A percentile compares a stretch with the other conserved stretches of the same genome.
Conservation (phyloP, 2,329 filamentous ascomycete species). For the Alternaria atra region DNA sequence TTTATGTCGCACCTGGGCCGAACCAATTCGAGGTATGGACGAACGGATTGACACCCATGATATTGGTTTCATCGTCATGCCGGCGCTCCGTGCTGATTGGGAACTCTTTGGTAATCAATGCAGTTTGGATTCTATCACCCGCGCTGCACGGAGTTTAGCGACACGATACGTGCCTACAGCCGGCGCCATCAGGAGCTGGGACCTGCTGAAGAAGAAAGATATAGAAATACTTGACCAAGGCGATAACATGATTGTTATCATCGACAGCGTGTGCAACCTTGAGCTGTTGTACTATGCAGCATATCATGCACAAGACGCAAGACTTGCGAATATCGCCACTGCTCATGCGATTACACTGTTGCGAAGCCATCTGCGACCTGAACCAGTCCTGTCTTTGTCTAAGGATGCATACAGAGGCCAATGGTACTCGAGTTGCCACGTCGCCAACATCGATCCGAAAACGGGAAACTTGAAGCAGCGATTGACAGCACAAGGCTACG, state of each 20-base stretch:
- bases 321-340: slow-evolving; percentile 35
- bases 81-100: slow-evolving; percentile 53
- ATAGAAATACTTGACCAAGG: slow-evolving; percentile 51
- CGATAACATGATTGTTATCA: slow-evolving; percentile 54
- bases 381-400: slow-evolving; percentile 53
- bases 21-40: slow-evolving; percentile 51
- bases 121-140: slow-evolving; percentile 48
- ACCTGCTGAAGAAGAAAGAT: slow-evolving; percentile 53
- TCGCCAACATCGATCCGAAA: slow-evolving; percentile 54
- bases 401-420: slow-evolving; percentile 24
- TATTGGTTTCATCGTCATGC: slow-evolving; percentile 57
- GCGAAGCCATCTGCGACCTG: slow-evolving; percentile 1
- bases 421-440: slow-evolving; percentile 50
- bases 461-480: slow-evolving; percentile 49
- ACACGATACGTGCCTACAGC: slow-evolving; percentile 49
- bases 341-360: background rate
- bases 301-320: slow-evolving; percentile 39
- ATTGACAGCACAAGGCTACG: slow-evolving; percentile 56
- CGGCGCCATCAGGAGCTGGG: slow-evolving; percentile 56
- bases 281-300: slow-evolving; percentile 57
- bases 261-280: slow-evolving; percentile 50
- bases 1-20: slow-evolving; percentile 48
- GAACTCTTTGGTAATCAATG: slow-evolving; percentile 51
- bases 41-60: slow-evolving; percentile 52
- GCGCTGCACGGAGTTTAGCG: slow-evolving; percentile 50